Base-by-base conservation (phyloP, 257 asterid genomes). In the Mitragyna speciosa region DNA sequence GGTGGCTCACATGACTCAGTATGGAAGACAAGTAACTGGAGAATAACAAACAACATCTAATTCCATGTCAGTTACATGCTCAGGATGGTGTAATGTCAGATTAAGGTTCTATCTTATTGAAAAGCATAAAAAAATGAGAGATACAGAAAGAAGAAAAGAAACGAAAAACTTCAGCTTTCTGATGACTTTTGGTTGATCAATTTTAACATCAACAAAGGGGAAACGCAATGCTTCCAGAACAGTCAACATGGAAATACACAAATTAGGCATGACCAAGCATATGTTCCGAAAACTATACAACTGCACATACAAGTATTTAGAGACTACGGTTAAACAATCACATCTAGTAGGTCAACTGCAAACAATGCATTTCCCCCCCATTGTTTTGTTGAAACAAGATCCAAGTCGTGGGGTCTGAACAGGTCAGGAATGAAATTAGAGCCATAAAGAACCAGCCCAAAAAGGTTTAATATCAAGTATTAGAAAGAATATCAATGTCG, bases 81-180 rank as follows among this genome's bases (percentile, higher is more conserved):
- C 45, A 30, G n/a, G 15, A 39, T 20, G 26, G 47, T 76, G 0
- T 20, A 61, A 47, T 43, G 59, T 24, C 15, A 43, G 72, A 63
- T 1, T n/a, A 7, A 47, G 54, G 59, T 63, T 63, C 22, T 26
- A 20, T 63, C 72, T 45, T 26, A 33, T 17, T 5, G 33, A 43
- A 11, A 19, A 20, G 69, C 24, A 36, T 30, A 10, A 10, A 39
- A 71, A 0, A 71, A 49, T 76, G 52, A 26, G 61, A 43, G 81
- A 80, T 77, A 84, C 41, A 82, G 56, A 72, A 28, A 49, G 26
- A 41, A 68, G 47, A 24, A 65, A 63, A 48, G n/a, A 26, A 15
- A 14, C 1, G 24, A 31, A 43, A 26, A 43, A 26, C 16, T 15
- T 36, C 11, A 12, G 65, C 22, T 7, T 56, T 33, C 47, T 75